A percentile compares a stretch with the other conserved stretches of the same genome.
Evolutionary conservation across 208 protist species (phyloP).

Genomic region (Herpetomonas tarakana): DNA sequence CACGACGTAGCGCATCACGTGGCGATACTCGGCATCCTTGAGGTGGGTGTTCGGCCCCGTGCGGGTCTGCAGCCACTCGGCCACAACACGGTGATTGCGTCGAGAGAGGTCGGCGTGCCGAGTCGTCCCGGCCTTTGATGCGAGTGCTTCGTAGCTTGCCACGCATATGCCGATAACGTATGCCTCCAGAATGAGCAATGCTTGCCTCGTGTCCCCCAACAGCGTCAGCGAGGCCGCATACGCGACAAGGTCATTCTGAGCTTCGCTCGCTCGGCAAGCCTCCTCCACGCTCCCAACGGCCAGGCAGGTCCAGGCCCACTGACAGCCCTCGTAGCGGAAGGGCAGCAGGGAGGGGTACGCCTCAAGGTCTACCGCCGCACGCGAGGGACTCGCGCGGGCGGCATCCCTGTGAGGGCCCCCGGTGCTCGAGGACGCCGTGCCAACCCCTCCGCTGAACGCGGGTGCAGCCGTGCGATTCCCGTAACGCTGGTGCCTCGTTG

Average conservation of each 20-base stretch:
- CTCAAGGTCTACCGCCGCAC: conserved; percentile 7
- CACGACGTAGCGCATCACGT: background rate
- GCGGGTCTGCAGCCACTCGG: conserved; percentile 4
- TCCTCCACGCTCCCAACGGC: conserved; percentile 48
- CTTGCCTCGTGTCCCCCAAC: conserved; percentile 28
- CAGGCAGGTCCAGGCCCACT: conserved; percentile 38
- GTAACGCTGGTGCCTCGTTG: background rate
- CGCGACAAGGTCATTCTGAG: conserved; percentile 50
- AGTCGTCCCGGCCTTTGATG: background rate
- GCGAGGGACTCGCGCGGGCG: background rate
- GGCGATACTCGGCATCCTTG: background rate
- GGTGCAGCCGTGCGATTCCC: background rate
- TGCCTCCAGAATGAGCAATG: conserved; percentile 49
- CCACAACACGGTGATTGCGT: background rate
- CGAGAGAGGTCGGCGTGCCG: background rate
- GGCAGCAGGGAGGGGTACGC: background rate
- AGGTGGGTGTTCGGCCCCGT: background rate
- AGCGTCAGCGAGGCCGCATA: conserved; percentile 49
- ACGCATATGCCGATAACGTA: conserved; percentile 63
- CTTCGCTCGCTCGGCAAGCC: conserved; percentile 31
- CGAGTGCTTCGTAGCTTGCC: conserved; percentile 21
- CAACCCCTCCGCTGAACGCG: background rate
- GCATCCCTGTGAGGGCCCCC: background rate
- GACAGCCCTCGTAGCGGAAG: conserved; percentile 21
- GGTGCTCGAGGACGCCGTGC: background rate